Base-by-base conservation (phyloP, 169 alveolate species). In the Plasmodium ovale region DNA sequence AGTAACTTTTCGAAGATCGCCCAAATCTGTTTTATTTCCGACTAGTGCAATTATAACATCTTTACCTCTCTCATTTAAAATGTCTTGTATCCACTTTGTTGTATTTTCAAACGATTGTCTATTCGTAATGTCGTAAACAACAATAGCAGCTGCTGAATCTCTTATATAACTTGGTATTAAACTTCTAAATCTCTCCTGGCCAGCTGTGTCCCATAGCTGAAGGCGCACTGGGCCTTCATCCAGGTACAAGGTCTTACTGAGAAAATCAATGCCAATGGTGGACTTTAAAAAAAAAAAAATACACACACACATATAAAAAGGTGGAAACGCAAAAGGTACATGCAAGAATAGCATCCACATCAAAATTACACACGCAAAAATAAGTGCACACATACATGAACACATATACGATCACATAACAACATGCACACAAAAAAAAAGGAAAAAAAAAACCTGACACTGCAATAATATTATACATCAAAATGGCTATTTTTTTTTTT, bases 141-240 rank as follows among this genome's bases (percentile, higher is more conserved):
- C 97, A 12, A 98, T 97, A 7, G 99, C 99, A 1, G 99, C 99
- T 44, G 98, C 94, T 10, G 99, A 96, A 92, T 98, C 99, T 49
- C 99, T 95, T 25, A 98, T 98, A 89, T 98, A 98, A 51, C 97
- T 94, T n/a, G 99, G 99, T 82, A 98, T 98, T 72, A 98, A 95
- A 35, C 97, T 90, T 65, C 99, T 93, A 95, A 98, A 98, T 29
- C 99, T 92, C 87, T 98, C 99, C 92, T 98, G 99, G 4, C 99
- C 99, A 1, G 99, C 99, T 29, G 99, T 98, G 94, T 98, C 99
- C 99, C 99, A 98, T 67, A 98, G 94, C 92, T 98, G 98, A 31
- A 98, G 97, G 51, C 99, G 95, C 54, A 98, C 97, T 6, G 99
- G 97, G 72, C 98, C 95, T 84, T 98, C 99, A 77, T 97, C 99